Base-by-base conservation (phyloP, 2,329 filamentous ascomycete genomes). In the Fusarium secorum region DNA sequence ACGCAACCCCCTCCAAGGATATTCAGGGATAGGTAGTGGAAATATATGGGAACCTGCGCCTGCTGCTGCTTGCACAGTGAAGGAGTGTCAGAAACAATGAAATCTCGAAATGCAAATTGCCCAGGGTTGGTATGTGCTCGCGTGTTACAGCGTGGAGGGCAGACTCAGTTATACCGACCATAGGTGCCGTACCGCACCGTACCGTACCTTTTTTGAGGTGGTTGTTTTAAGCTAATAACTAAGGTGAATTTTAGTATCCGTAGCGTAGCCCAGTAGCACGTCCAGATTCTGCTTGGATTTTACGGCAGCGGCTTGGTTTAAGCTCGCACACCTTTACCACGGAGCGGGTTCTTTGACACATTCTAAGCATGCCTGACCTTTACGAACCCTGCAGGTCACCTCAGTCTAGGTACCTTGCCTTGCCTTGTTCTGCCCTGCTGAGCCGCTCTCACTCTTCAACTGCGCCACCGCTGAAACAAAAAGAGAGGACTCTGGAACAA, bases 41-140 rank as follows among this genome's bases (percentile, higher is more conserved):
- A 17, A 46, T 48, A 55, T 48, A 57, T 49, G 24, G 42, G 46
- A 53, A 39, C 48, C 32, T 39, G 48, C 45, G 7, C 46, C 42
- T n/a, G 18, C 44, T n/a, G 14, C 28, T 46, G 15, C 45, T 48
- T 54, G 46, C 44, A 38, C 58, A 48, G 41, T 57, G 48, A 64
- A 46, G 42, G 39, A 45, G 28, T 56, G 41, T 26, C 32, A 52
- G 30, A 36, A 24, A 53, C 33, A 53, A 53, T 46, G 61, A 53
- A 55, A 52, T 33, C 48, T 39, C 33, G 8, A 26, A 35, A 32
- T 48, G 8, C 15, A 32, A 22, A 48, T 18, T 49, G 22, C 52
- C 68, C 49, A 70, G 60, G 69, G 65, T 59, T 72, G 69, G 69
- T 61, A 72, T 70, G 49, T 72, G 69, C 65, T 72, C 69, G 69